Evolutionary conservation across 2,329 filamentous ascomycete genomes (phyloP).

Genomic region (Laburnicola sp.): DNA sequence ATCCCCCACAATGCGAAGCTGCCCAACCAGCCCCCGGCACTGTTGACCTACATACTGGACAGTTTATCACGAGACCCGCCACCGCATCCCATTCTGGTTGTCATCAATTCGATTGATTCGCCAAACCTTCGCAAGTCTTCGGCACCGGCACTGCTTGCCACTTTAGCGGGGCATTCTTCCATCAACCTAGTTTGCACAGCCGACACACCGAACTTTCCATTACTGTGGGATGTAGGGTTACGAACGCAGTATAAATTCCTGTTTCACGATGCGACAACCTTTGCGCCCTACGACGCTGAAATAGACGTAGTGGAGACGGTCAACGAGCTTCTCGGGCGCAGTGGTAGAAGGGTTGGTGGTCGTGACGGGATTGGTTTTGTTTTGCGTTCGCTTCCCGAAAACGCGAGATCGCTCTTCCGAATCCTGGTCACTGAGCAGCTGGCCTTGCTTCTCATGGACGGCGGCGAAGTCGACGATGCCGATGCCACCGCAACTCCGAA

Average conservation of each 20-base stretch:
- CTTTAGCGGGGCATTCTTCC: slow-evolving; percentile 72
- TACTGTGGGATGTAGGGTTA: slow-evolving; percentile 88
- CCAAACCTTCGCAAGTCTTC: slow-evolving; percentile 70
- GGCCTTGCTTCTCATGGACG: slow-evolving; percentile 61
- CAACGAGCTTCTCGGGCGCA: slow-evolving; percentile 81
- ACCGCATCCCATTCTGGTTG: slow-evolving; percentile 59
- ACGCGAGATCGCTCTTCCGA: slow-evolving; percentile 83
- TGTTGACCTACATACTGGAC: slow-evolving; percentile 67
- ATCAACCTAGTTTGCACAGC: slow-evolving; percentile 77
- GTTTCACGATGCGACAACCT: slow-evolving; percentile 95
- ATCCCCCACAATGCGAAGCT: slow-evolving; percentile 56
- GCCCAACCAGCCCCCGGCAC: slow-evolving; percentile 67
- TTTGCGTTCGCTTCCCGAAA: slow-evolving; percentile 85
- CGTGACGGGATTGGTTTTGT: slow-evolving; percentile 93
- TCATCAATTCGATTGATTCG: slow-evolving; percentile 88
- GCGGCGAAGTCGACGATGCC: slow-evolving; percentile 30
- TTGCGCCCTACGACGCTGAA: slow-evolving; percentile 72
- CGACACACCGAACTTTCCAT: slow-evolving; percentile 82
- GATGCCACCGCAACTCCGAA: slow-evolving; percentile 19
- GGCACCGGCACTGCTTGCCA: slow-evolving; percentile 72
- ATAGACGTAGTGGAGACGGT: slow-evolving; percentile 88
- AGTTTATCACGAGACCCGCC: slow-evolving; percentile 56
- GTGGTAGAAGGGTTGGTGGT: slow-evolving; percentile 77
- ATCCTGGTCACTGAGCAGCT: slow-evolving; percentile 85
- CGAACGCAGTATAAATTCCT: slow-evolving; percentile 81